Evolutionary conservation across 106 monocot species (phyloP).

Genomic region (Dendrobium nobile): DNA sequence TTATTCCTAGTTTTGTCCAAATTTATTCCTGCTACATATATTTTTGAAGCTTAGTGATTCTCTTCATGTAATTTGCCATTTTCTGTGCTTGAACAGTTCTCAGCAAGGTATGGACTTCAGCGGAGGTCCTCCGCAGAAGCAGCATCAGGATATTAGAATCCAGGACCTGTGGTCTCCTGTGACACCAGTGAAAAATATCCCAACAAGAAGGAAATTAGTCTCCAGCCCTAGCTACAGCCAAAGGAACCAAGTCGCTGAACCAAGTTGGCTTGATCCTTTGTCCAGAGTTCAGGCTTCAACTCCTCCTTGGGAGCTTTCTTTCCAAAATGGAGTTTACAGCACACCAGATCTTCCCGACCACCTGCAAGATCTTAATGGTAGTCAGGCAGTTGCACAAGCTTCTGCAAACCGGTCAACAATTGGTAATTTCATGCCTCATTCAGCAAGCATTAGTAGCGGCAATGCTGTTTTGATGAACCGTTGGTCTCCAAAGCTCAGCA

Average conservation of each 20-base stretch:
- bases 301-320: neutral
- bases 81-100: neutral
- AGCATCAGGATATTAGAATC: conserved; percentile 3
- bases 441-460: neutral
- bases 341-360: neutral
- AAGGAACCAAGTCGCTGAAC: neutral
- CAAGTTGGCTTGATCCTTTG: conserved; percentile 3
- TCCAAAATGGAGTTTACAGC: neutral
- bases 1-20: neutral
- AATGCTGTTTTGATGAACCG: neutral
- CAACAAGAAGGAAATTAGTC: conserved; percentile 1
- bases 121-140: neutral
- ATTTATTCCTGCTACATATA: neutral
- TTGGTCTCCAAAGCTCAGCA: neutral
- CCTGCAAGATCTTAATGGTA: conserved; percentile 1
- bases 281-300: neutral
- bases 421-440: neutral
- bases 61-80: neutral
- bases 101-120: conserved; percentile 4
- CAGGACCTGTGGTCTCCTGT: conserved; percentile 1
- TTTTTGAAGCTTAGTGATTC: neutral
- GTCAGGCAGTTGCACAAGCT: neutral
- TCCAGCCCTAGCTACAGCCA: neutral
- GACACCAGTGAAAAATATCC: neutral
- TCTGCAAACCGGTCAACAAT: neutral